These are phyloP conservation scores for Pezicula neosporulosa DNA, from an alignment of 2,329 filamentous ascomycete genomes.

Conservation along the genomic window DNA sequence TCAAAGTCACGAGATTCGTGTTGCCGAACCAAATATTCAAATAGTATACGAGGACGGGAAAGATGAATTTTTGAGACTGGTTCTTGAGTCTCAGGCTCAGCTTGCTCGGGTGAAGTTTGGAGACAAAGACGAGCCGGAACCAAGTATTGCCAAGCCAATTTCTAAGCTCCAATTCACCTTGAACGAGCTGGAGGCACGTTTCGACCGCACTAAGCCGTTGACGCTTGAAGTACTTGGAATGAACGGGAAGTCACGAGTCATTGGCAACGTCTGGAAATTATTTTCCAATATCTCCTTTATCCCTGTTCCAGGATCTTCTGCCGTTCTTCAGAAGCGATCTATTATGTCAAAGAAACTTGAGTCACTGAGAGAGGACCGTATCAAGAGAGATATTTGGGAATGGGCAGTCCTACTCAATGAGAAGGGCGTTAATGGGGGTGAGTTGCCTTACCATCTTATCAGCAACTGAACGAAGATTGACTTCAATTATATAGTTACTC, in stretches of 20 bases:
- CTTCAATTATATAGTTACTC: constrained; percentile 20
- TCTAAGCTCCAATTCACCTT: constrained; percentile 18
- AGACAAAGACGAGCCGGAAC: constrained; percentile 11
- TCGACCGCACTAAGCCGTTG: constrained; percentile 26
- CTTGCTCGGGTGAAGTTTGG: constrained; percentile 29
- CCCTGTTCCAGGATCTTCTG: constrained; percentile 33
- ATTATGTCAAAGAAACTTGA: constrained; percentile 1
- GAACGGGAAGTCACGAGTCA: constrained; percentile 35
- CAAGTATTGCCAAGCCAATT: constrained; percentile 15
- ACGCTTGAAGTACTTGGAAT: constrained; percentile 31
- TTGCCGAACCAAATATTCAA: constrained; percentile 5
- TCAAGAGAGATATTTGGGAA: constrained; percentile 4
- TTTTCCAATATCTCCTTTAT: constrained; percentile 30
- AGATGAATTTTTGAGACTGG: constrained; percentile 16
- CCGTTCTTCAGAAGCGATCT: constrained; percentile 33
- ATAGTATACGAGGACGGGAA: constrained; percentile 20
- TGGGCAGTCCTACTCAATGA: constrained; percentile 31
- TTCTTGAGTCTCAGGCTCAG: constrained; percentile 20
- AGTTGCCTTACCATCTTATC: constrained; percentile 5
- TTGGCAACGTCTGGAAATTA: constrained; percentile 31
- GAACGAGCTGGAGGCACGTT: constrained; percentile 28
- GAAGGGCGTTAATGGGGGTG: constrained; percentile 5
- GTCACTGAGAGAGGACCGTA: background rate
- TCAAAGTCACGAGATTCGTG: constrained; percentile 20
- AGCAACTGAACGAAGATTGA: background rate